Percentiles rank a stretch among this genome's conserved stretches.
Conservation (phyloP, 768 basidiomycete genomes). For the Russula sp. region DNA sequence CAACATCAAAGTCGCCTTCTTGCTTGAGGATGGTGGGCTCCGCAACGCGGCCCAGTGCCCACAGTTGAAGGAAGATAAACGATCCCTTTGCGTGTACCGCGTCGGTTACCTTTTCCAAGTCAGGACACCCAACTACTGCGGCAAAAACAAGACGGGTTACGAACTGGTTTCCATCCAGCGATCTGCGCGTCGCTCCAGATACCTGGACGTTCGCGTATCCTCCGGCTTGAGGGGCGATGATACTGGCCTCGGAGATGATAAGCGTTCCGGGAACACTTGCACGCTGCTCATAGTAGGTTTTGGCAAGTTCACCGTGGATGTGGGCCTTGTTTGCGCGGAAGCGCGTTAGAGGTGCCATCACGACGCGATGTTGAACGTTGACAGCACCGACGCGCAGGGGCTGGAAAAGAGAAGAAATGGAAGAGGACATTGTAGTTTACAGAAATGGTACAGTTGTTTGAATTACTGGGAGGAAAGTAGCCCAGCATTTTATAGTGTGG, state of each 20-base stretch:
- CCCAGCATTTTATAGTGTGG: neutral
- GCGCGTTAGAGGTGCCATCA: constrained; percentile 54
- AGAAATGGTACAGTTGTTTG: neutral
- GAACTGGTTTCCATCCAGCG: constrained; percentile 47
- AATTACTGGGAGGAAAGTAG: too few species aligned
- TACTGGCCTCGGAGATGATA: constrained; percentile 56
- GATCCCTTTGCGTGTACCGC: constrained; percentile 55
- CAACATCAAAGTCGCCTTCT: constrained; percentile 36
- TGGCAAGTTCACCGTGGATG: constrained; percentile 40
- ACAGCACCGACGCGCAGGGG: constrained; percentile 46
- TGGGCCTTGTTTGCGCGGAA: constrained; percentile 39
- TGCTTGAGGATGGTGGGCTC: constrained; percentile 37
- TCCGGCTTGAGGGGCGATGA: constrained; percentile 49
- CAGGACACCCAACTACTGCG: neutral
- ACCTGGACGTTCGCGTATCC: constrained; percentile 52
- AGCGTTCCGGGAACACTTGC: constrained; percentile 49
- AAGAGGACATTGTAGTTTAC: constrained; percentile 6
- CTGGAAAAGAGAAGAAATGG: constrained; percentile 41
- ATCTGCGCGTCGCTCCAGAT: constrained; percentile 63
- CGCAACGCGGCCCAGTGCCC: constrained; percentile 53
- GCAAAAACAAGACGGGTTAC: too few species aligned
- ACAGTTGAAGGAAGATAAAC: constrained; percentile 54
- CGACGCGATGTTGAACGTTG: constrained; percentile 48
- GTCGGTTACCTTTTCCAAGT: constrained; percentile 46
- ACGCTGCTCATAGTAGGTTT: constrained; percentile 52